Conservation (phyloP, 1,139 yeast species). For the Geotrichum europaeum region DNA sequence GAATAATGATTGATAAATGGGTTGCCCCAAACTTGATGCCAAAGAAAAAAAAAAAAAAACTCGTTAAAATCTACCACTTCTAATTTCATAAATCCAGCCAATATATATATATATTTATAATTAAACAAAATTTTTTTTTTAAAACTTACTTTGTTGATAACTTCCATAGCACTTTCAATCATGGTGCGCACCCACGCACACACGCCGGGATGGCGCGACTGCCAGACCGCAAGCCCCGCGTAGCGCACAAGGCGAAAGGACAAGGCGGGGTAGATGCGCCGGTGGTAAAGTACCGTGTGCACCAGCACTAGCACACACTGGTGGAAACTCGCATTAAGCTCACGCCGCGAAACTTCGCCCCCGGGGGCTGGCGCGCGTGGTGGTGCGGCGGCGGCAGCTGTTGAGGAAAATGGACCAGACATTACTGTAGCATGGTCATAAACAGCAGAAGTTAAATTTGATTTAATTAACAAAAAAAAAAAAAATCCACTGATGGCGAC, state of each 20-base stretch:
- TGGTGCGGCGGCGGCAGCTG: neutral
- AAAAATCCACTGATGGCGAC: neutral
- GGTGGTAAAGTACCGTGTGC: slow-evolving; percentile 34
- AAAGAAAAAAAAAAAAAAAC: slow-evolving; percentile 20
- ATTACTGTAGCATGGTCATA: neutral
- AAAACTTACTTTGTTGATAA: slow-evolving; percentile 25
- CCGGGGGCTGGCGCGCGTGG: neutral
- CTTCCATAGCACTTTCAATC: slow-evolving; percentile 27
- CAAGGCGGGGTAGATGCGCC: slow-evolving; percentile 33
- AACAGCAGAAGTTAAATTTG: neutral
- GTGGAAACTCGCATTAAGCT: slow-evolving; percentile 22
- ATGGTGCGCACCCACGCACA: slow-evolving; percentile 34
- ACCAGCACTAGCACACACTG: slow-evolving; percentile 34
- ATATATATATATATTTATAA: neutral
- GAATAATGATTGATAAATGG: slow-evolving; percentile 19
- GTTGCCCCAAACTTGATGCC: neutral
- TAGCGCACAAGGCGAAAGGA: slow-evolving; percentile 33
- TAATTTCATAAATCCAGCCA: slow-evolving; percentile 5
- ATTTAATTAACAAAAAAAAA: neutral
- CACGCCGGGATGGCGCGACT: slow-evolving; percentile 37
- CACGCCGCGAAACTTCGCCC: neutral
- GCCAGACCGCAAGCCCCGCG: slow-evolving; percentile 34
- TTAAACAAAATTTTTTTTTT: neutral
- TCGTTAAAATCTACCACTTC: neutral
- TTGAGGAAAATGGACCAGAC: neutral